Base-by-base conservation (phyloP, 2,329 filamentous ascomycete genomes). In the Apiospora arundinis region DNA sequence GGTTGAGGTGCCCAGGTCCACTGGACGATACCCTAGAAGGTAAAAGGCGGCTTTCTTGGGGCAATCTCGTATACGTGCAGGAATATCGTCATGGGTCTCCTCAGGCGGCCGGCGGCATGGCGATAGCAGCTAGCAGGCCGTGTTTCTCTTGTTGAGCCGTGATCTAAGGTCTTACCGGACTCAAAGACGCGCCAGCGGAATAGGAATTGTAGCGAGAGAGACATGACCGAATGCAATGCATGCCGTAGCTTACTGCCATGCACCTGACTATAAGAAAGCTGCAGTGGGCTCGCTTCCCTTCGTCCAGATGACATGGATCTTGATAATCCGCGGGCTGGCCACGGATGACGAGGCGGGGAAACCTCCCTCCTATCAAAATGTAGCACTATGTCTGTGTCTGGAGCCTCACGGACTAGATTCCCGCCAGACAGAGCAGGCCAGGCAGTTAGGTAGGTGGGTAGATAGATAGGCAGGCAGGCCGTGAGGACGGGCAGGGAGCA, bases 231-330 rank as follows among this genome's bases (percentile, higher is more conserved):
- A 40, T 23, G 56, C 56, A n/a, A 63, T 63, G 56, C 32, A 23
- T 63, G 11, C 32, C 32, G 49, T 60, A 25, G 52, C 52, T 60
- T 60, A 60, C 28, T 37, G 21, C 28, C 52, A 37, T 37, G 28
- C 52, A 60, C 52, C 25, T 60, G 52, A 37, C 28, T 25, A 60
- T 25, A 32, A 18, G 52, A 32, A 32, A 60, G 18, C 28, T 60
- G 56, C 56, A 40, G 56, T n/a, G 56, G 28, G 56, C 21, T 40
- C 12, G 32, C 56, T 63, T 63, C 56, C 56, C 18, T 63, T 63
- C 56, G 56, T 63, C 56, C 56, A 40, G 18, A 40, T 63, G 28
- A 40, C 56, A 63, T 63, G 56, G 56, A 63, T 63, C 32, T 40
- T 63, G 56, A 23, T 63, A 63, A 21, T 40, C 56, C 56, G 56